Evolutionary conservation across 2,329 filamentous ascomycete species (phyloP), one percentile per base, ranked within the genome.

Genomic region (Celoporthe dispersa): DNA sequence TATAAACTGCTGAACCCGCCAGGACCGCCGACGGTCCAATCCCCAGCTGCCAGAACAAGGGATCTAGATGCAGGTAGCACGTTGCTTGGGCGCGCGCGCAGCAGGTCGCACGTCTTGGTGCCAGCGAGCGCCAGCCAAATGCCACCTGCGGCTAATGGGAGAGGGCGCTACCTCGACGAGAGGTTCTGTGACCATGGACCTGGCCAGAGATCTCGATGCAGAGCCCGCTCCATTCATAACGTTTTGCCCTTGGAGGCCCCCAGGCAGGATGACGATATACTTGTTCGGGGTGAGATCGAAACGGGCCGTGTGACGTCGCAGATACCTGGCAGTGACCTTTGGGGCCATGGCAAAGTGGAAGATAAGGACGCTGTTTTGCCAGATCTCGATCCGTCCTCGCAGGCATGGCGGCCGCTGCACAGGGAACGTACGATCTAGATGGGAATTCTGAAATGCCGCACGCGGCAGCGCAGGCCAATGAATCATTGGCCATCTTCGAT

Each of bases 341-440:
- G n/a, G 25, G 22, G 22, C 44, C 61, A 65, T 60, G 31, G 44
- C 62, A 44, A 66, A 55, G 59, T 60, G 59, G 60, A 39, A 61
- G 31, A 64, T 35, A 48, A 71, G 41, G 53, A 64, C 39, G 64
- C 63, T 60, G 64, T 64, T 55, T n/a, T 69, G 70, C 37, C 41
- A 67, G 70, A 71, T 71, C 70, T 71, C 70, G 70, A 71, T 71
- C 68, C 70, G 28, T 55, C 33, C 22, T 41, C 57, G 62, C 64
- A 57, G 39, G 19, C 39, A 28, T 19, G 62, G 28, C n/a, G 41
- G 69, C 41, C 35, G 69, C 39, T 33, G 63, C 57, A 61, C 25
- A 62, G 48, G 51, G 44, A 66, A 67, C 63, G 44, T 65, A 65
- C 35, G 66, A 48, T 19, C 44, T 48, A 22, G 44, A 68, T 59